phyloP scores from a whole-genome alignment of 2,329 filamentous ascomycete genomes.

The Ascochyta rabiei region DNA sequence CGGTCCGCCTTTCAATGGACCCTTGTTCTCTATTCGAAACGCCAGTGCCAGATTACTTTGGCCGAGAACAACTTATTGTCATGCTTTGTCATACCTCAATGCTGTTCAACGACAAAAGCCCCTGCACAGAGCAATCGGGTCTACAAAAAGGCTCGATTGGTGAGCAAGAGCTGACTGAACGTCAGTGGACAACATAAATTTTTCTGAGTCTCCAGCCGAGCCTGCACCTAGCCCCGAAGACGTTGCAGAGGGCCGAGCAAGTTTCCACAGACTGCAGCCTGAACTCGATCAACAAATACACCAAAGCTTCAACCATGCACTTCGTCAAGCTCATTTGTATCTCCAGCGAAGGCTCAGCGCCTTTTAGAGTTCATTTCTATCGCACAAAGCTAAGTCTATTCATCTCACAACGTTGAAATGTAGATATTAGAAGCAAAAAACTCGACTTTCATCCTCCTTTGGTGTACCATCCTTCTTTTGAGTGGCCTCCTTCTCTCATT shows the following conservation, averaged over 20 bases:
- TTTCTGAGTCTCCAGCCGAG: neutral
- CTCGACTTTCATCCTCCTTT: no score
- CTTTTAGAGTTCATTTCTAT: neutral
- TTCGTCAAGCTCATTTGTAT: neutral
- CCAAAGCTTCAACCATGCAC: neutral
- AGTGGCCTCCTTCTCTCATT: neutral
- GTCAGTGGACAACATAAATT: neutral
- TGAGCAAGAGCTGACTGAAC: neutral
- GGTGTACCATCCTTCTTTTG: no score
- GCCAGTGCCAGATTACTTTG: neutral
- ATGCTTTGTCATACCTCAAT: neutral
- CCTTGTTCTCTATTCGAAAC: constrained; percentile 12
- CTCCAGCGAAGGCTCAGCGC: neutral
- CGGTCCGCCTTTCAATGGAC: neutral
- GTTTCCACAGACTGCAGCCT: neutral
- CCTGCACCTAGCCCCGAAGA: neutral
- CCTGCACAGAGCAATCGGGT: neutral
- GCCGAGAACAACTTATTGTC: constrained; percentile 4
- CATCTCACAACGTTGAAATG: neutral
- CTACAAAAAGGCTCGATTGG: neutral
- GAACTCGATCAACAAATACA: neutral
- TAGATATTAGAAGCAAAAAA: neutral
- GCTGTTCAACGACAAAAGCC: neutral
- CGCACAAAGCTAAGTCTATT: constrained; percentile 3
- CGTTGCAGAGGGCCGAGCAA: neutral